Conservation (phyloP, 2,329 filamentous ascomycete genomes). For the Stagonosporopsis tanaceti region DNA sequence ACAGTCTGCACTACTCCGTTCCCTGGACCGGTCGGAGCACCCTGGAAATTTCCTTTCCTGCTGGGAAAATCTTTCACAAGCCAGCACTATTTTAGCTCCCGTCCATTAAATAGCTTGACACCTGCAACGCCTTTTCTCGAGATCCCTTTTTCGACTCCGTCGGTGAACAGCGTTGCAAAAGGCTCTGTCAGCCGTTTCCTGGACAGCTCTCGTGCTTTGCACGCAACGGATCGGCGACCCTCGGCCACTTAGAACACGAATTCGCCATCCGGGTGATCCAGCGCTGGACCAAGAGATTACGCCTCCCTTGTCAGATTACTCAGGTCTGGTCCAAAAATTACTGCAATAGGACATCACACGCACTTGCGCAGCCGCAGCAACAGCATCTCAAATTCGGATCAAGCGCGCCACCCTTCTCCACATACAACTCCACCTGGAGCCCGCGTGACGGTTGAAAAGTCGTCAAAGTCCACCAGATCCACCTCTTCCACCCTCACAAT, state of each 20-base stretch:
- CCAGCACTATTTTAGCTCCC: slow-evolving; percentile 46
- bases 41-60: slow-evolving; percentile 34
- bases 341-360: slow-evolving; percentile 20
- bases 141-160: slow-evolving; percentile 21
- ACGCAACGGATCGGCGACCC: slow-evolving; percentile 33
- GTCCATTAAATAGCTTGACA: slow-evolving; percentile 35
- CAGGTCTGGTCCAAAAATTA: slow-evolving; percentile 4
- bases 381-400: slow-evolving; percentile 3
- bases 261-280: slow-evolving; percentile 22
- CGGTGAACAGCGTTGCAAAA: slow-evolving; percentile 26
- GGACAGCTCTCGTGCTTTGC: slow-evolving; percentile 41
- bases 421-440: slow-evolving; percentile 18
- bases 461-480: neutral
- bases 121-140: slow-evolving; percentile 25
- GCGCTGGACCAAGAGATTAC: slow-evolving; percentile 19
- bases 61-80: slow-evolving; percentile 37
- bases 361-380: slow-evolving; percentile 20
- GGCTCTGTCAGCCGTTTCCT: slow-evolving; percentile 27
- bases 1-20: slow-evolving; percentile 30
- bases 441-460: slow-evolving; percentile 1
- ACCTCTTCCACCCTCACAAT: slow-evolving; percentile 41
- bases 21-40: slow-evolving; percentile 28
- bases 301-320: slow-evolving; percentile 19
- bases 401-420: slow-evolving; percentile 16
- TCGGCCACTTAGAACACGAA: slow-evolving; percentile 29